These are phyloP conservation scores for Elymus sibiricus DNA, from an alignment of 176 grass and related monocot species.

Conservation along the genomic window DNA sequence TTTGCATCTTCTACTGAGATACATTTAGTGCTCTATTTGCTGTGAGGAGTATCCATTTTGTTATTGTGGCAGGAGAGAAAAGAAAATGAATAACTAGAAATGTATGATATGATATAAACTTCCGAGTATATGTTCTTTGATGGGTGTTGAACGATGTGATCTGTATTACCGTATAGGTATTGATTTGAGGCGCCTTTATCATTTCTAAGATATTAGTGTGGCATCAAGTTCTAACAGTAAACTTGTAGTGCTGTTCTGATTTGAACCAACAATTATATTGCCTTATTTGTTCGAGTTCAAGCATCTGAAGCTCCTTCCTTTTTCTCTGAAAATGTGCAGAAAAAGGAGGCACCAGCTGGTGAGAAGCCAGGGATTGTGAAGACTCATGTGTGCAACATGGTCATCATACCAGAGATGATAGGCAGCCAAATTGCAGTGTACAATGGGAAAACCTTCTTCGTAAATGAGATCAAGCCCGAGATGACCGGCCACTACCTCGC, in stretches of 20 bases:
- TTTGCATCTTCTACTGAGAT: neutral
- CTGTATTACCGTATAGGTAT: neutral
- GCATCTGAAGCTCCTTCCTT: neutral
- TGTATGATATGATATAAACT: neutral
- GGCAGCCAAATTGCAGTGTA: conserved; percentile 49
- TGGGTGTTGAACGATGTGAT: neutral
- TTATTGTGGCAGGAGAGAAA: neutral
- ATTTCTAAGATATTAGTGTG: neutral
- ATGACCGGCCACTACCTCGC: conserved; percentile 42
- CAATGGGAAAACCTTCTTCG: conserved; percentile 41
- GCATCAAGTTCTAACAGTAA: neutral
- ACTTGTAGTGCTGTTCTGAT: neutral
- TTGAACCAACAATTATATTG: neutral
- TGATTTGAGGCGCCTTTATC: neutral
- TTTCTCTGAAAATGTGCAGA: conserved; percentile 33
- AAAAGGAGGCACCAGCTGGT: conserved; percentile 51
- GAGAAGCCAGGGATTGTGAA: conserved; percentile 62
- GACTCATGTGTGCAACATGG: conserved; percentile 63
- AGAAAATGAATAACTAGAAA: neutral
- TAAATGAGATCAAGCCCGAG: neutral
- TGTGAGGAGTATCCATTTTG: neutral
- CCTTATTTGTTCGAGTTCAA: neutral
- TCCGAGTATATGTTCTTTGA: neutral
- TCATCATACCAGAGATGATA: conserved; percentile 73
- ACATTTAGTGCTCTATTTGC: neutral